Conservation (phyloP, 208 protist species). For the Leptomonas pyrrhocoris region DNA sequence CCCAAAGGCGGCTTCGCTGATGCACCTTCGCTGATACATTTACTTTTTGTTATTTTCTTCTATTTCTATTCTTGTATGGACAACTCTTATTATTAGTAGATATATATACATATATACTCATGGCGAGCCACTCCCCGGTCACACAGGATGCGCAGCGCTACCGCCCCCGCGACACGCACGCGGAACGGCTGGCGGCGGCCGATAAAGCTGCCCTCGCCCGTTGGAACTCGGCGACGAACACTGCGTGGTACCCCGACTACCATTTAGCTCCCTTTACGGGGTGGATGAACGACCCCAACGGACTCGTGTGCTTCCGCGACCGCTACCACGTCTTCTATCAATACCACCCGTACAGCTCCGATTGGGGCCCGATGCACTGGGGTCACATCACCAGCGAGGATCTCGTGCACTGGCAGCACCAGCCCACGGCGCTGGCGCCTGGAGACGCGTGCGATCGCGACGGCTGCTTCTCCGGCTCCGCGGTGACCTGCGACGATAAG, state of each 20-base stretch:
- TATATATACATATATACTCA: background rate
- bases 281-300: conserved; percentile 56
- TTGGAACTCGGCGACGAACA: conserved; percentile 19
- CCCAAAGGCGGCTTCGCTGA: too few species aligned
- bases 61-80: too few species aligned
- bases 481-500: conserved; percentile 37
- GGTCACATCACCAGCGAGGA: conserved; percentile 53
- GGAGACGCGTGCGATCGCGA: conserved; percentile 52
- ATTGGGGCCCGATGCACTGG: conserved; percentile 72
- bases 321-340: conserved; percentile 64
- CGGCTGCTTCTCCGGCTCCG: conserved; percentile 62
- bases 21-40: too few species aligned
- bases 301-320: conserved; percentile 36
- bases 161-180: conserved; percentile 24
- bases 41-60: too few species aligned
- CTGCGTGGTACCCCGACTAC: conserved; percentile 50
- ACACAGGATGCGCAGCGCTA: conserved; percentile 21
- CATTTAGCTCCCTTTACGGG: conserved; percentile 45
- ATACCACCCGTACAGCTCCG: conserved; percentile 48
- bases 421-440: conserved; percentile 41
- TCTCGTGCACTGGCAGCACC: conserved; percentile 53
- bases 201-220: conserved; percentile 12
- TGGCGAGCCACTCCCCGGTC: conserved; percentile 8
- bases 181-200: conserved; percentile 35
- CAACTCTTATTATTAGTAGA: too few species aligned